Evolutionary conservation across 2,329 filamentous ascomycete genomes (phyloP).

Genomic region (Verticillium nubilum): DNA sequence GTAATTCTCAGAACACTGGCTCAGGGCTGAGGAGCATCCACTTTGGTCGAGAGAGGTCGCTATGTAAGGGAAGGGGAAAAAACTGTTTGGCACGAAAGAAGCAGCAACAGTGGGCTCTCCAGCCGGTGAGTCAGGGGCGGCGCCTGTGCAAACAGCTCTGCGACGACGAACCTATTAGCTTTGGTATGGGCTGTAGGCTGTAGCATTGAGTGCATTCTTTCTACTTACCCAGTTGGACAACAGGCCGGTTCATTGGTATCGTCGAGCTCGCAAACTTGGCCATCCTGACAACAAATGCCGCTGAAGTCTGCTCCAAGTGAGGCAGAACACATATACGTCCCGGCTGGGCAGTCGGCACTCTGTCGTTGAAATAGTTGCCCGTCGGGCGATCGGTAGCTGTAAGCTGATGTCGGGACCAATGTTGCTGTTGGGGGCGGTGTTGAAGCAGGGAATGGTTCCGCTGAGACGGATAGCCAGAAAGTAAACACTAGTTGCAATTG

Average conservation of each 20-base stretch:
- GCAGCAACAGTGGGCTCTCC: conserved; percentile 29
- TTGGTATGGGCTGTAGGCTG: background rate
- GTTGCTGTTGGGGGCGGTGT: background rate
- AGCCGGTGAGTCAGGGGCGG: conserved; percentile 36
- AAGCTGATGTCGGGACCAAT: background rate
- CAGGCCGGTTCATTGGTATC: conserved; percentile 44
- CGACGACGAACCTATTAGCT: conserved; percentile 2
- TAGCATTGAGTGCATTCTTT: background rate
- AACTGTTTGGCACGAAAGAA: conserved; percentile 51
- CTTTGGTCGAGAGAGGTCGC: conserved; percentile 46
- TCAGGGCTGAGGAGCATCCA: conserved; percentile 46
- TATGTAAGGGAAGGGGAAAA: conserved; percentile 56
- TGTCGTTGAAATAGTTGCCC: conserved; percentile 11
- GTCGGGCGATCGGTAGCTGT: background rate
- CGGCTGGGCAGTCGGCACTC: conserved; percentile 34
- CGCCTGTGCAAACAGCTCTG: conserved; percentile 52
- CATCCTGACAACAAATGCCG: conserved; percentile 45
- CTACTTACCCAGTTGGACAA: conserved; percentile 43
- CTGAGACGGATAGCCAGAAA: background rate
- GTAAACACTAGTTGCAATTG: background rate
- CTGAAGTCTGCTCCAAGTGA: conserved; percentile 38
- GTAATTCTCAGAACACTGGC: conserved; percentile 49
- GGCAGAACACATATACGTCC: conserved; percentile 45
- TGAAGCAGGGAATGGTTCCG: background rate
- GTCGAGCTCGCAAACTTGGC: conserved; percentile 46